Conservation (phyloP, 1,284 basidiomycete species). For the Apiotrichum veenhuisii region DNA sequence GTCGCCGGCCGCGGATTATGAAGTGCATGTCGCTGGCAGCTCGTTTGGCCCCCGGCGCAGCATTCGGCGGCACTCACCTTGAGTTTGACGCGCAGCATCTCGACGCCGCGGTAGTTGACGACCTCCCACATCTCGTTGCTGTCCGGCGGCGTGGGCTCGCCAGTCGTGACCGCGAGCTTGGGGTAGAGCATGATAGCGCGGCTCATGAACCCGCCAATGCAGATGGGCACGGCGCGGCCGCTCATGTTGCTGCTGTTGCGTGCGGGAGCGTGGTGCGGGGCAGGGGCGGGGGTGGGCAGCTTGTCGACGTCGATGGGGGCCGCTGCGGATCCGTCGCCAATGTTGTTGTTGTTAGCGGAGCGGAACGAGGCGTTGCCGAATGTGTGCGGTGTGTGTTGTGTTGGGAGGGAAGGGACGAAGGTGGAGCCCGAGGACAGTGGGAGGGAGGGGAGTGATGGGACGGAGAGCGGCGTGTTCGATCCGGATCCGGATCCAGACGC, state of each 20-base stretch:
- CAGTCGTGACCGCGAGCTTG: slow-evolving; percentile 62
- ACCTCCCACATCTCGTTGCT: slow-evolving; percentile 26
- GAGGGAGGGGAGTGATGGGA: neutral
- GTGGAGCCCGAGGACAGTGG: neutral
- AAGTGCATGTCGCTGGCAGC: neutral
- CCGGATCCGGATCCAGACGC: too few species aligned
- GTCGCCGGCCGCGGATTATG: too few species aligned
- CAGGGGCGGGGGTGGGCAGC: slow-evolving; percentile 21
- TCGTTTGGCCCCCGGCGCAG: neutral
- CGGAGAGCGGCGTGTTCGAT: neutral
- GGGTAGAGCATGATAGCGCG: slow-evolving; percentile 84
- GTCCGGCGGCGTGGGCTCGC: slow-evolving; percentile 43
- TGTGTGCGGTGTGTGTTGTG: neutral
- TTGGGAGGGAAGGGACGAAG: neutral
- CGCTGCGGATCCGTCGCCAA: slow-evolving; percentile 16
- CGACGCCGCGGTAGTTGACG: slow-evolving; percentile 51
- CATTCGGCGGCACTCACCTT: slow-evolving; percentile 42
- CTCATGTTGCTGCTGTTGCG: too few species aligned
- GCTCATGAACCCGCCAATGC: slow-evolving; percentile 77
- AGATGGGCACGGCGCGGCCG: slow-evolving; percentile 54
- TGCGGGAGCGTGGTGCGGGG: too few species aligned
- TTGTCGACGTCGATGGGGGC: slow-evolving; percentile 36
- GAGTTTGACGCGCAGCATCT: slow-evolving; percentile 73
- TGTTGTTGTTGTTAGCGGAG: neutral
- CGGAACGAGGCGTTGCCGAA: neutral